Evolutionary conservation across 2,329 filamentous ascomycete genomes (phyloP).

Genomic region (Phialophora tarda): DNA sequence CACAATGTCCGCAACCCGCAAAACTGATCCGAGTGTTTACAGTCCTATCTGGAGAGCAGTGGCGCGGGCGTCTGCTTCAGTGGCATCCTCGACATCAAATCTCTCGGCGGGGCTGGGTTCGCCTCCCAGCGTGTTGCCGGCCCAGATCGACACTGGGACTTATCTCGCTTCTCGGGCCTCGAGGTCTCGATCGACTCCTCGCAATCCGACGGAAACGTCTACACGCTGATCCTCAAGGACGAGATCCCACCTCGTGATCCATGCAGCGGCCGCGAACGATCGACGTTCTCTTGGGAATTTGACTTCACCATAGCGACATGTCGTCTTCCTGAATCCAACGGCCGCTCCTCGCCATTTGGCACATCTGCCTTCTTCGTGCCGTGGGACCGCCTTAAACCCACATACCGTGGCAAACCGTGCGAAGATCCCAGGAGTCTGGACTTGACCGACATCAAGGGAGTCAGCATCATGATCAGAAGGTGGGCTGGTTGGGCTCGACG

Average conservation of each 20-base stretch:
- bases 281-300: slow-evolving; percentile 74
- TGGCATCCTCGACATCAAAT: slow-evolving; percentile 73
- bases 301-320: slow-evolving; percentile 58
- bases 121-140: slow-evolving; percentile 73
- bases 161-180: slow-evolving; percentile 68
- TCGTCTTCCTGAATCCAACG: slow-evolving; percentile 28
- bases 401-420: slow-evolving; percentile 70
- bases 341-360: slow-evolving; percentile 16
- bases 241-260: slow-evolving; percentile 61
- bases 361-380: slow-evolving; percentile 58
- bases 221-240: slow-evolving; percentile 78
- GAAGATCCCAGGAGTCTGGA: slow-evolving; percentile 66
- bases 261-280: slow-evolving; percentile 71
- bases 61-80: slow-evolving; percentile 60
- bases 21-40: slow-evolving; percentile 21
- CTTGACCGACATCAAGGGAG: slow-evolving; percentile 64
- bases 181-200: slow-evolving; percentile 55
- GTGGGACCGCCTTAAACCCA: slow-evolving; percentile 71
- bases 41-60: slow-evolving; percentile 57
- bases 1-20: not conserved
- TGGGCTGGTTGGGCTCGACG: slow-evolving; percentile 43
- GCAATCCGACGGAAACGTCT: slow-evolving; percentile 67
- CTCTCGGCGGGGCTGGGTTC: slow-evolving; percentile 80
- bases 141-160: slow-evolving; percentile 65
- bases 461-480: slow-evolving; percentile 84